phyloP scores from a whole-genome alignment of 257 asterid species.

The Penstemon newberryi region DNA sequence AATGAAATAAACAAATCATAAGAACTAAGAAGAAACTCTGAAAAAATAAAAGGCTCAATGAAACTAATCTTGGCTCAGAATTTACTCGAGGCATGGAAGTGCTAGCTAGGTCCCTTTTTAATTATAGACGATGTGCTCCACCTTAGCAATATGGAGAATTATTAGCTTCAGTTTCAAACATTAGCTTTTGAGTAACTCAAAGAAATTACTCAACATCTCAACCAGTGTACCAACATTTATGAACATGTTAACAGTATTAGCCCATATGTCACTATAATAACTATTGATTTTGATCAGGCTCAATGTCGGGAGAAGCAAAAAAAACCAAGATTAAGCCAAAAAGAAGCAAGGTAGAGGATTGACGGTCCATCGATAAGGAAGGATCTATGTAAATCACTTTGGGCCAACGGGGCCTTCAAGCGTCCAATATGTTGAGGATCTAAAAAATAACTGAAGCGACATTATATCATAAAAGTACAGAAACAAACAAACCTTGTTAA shows the following conservation, averaged over 20 bases:
- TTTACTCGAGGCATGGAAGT: neutral
- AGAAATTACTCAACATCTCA: neutral
- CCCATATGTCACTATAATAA: neutral
- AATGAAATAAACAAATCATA: neutral
- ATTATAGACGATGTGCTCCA: neutral
- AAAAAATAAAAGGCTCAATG: constrained; percentile 1
- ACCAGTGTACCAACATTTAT: neutral
- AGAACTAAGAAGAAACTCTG: neutral
- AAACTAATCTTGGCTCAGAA: constrained; percentile 14
- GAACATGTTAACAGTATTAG: neutral
- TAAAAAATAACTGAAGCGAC: neutral
- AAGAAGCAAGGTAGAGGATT: no score
- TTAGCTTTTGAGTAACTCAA: no score
- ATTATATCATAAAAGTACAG: neutral
- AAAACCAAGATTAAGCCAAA: no score
- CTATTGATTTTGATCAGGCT: neutral
- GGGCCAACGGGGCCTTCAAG: no score
- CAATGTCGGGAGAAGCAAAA: no score
- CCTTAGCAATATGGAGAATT: neutral
- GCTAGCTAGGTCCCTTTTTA: neutral
- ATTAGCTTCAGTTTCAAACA: no score
- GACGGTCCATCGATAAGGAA: no score
- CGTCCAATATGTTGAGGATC: no score
- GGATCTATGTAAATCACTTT: no score
- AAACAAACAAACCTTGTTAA: constrained; percentile 53